Conservation (phyloP, 2,329 filamentous ascomycete genomes). For the Epichloe sp. region DNA sequence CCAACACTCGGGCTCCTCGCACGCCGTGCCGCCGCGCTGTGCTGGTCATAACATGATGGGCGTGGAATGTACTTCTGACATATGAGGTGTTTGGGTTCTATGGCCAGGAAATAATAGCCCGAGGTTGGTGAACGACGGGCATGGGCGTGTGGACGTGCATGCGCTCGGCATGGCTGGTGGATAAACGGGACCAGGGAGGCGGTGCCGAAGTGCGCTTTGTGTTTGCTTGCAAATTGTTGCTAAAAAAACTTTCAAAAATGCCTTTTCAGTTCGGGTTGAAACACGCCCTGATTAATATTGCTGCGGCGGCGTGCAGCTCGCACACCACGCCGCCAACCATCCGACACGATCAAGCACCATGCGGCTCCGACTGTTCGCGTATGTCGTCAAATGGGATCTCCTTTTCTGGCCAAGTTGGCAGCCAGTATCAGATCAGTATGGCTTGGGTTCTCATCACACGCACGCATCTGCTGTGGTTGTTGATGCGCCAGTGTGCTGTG, state of each 20-base stretch:
- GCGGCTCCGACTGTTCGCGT: constrained; percentile 1
- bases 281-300: neutral
- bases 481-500: neutral
- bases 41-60: neutral
- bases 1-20: constrained; percentile 1
- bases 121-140: neutral
- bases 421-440: neutral
- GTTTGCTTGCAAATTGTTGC: neutral
- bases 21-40: neutral
- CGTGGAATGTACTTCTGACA: neutral
- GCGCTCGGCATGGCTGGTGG: neutral
- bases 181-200: neutral
- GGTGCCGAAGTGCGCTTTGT: no score
- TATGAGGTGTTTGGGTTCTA: neutral
- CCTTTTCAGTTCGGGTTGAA: neutral
- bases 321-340: neutral
- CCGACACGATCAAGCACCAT: neutral
- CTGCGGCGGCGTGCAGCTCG: neutral
- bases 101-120: neutral
- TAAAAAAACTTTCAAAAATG: neutral
- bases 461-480: neutral
- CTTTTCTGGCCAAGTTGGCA: neutral
- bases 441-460: neutral
- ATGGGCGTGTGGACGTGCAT: neutral
- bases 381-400: constrained; percentile 2